These are phyloP conservation scores for Comarum palustre DNA, from an alignment of 306 rosid species.

Conservation along the genomic window DNA sequence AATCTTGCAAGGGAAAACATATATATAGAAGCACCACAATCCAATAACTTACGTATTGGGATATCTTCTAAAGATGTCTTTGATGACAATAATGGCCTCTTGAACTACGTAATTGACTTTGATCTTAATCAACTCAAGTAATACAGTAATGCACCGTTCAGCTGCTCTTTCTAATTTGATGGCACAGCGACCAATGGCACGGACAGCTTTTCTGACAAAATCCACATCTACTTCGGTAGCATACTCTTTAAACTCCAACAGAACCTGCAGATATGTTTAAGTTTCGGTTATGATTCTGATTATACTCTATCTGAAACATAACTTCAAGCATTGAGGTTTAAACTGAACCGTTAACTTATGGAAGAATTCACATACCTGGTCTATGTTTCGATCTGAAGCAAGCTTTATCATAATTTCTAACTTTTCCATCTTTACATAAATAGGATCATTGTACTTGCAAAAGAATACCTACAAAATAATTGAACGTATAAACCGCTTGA, in stretches of 20 bases:
- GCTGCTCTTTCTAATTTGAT: constrained; percentile 98
- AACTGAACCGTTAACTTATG: constrained; percentile 15
- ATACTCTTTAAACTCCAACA: constrained; percentile 95
- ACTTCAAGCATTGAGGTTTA: not conserved
- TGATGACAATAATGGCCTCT: constrained; percentile 98
- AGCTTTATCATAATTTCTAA: constrained; percentile 98
- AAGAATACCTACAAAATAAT: constrained; percentile 74
- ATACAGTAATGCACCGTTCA: constrained; percentile 97
- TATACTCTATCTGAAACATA: not conserved
- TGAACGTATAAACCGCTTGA: constrained; percentile 6
- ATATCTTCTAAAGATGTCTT: constrained; percentile 98
- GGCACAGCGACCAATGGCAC: constrained; percentile 99
- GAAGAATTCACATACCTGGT: constrained; percentile 59
- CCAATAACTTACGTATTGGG: constrained; percentile 79
- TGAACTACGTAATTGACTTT: constrained; percentile 99
- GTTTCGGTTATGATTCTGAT: not conserved
- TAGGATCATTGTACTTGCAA: constrained; percentile 99
- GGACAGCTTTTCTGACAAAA: constrained; percentile 96
- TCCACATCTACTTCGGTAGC: constrained; percentile 99
- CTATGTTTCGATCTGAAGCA: constrained; percentile 94
- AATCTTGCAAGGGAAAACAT: constrained; percentile 21
- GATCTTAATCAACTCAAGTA: constrained; percentile 97
- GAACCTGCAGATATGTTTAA: constrained; percentile 53
- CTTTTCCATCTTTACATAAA: constrained; percentile 97
- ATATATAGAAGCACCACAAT: not conserved